These are phyloP conservation scores for Ceratobasidium sp. DNA, from an alignment of 1,284 basidiomycete species.

Conservation along the genomic window DNA sequence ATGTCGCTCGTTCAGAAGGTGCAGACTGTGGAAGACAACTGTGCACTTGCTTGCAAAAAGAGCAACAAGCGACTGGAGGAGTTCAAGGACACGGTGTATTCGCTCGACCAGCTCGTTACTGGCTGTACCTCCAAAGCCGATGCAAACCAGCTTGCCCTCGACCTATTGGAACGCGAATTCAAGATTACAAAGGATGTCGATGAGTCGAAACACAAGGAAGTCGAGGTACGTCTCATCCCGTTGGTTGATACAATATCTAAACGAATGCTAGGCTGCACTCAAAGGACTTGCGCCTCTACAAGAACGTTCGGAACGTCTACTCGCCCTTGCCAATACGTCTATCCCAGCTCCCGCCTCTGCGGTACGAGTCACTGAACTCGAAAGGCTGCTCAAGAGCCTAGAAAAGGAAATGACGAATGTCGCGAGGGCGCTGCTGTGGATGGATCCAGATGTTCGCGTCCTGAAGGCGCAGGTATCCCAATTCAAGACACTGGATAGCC, in stretches of 20 bases:
- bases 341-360: conserved; percentile 6
- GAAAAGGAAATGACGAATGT: conserved; percentile 15
- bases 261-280: background rate
- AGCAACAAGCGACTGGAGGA: background rate
- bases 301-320: background rate
- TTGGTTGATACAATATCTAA: background rate
- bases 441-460: background rate
- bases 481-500: background rate
- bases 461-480: background rate
- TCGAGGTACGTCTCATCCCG: background rate
- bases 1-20: background rate
- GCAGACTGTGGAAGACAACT: background rate
- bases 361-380: background rate
- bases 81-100: background rate
- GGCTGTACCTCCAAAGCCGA: background rate
- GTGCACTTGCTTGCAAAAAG: background rate
- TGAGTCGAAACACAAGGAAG: background rate
- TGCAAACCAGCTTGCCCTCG: background rate
- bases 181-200: background rate
- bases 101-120: background rate
- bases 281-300: background rate
- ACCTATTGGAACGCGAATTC: conserved; percentile 1
- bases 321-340: background rate
- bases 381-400: background rate
- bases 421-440: background rate